Evolutionary conservation across 306 rosid species (phyloP).

Genomic region (Gastrolobium villosum): DNA sequence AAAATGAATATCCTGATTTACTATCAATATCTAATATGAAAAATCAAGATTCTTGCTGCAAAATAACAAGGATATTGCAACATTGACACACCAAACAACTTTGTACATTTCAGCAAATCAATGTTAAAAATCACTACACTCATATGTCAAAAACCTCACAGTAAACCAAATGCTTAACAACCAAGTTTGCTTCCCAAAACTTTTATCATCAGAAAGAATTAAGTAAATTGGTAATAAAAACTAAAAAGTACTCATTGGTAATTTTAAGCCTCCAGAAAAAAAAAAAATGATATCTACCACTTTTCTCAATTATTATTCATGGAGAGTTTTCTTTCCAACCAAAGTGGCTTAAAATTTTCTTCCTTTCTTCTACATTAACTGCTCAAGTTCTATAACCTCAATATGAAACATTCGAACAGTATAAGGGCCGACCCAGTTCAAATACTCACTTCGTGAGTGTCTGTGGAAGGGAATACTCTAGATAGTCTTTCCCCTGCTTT

Average conservation of each 20-base stretch:
- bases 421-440: too few relatives aligned
- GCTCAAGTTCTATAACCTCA: slow-evolving; percentile 7
- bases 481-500: too few relatives aligned
- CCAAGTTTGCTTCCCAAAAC: background rate
- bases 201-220: background rate
- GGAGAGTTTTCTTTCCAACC: background rate
- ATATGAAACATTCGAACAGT: background rate
- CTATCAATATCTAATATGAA: background rate
- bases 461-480: too few relatives aligned
- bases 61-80: background rate
- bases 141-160: background rate
- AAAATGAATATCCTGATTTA: background rate
- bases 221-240: background rate
- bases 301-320: background rate
- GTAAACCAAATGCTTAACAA: background rate
- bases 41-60: background rate
- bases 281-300: background rate
- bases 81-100: background rate
- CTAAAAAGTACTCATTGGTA: background rate
- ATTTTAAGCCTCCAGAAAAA: background rate
- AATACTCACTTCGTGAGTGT: too few relatives aligned
- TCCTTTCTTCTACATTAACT: slow-evolving; percentile 6
- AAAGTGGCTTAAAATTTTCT: background rate
- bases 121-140: background rate
- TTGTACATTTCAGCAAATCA: background rate